Percentiles rank a stretch among this genome's conserved stretches.
phyloP scores from a whole-genome alignment of 345 rosid genomes.

The Physaria fendleri region DNA sequence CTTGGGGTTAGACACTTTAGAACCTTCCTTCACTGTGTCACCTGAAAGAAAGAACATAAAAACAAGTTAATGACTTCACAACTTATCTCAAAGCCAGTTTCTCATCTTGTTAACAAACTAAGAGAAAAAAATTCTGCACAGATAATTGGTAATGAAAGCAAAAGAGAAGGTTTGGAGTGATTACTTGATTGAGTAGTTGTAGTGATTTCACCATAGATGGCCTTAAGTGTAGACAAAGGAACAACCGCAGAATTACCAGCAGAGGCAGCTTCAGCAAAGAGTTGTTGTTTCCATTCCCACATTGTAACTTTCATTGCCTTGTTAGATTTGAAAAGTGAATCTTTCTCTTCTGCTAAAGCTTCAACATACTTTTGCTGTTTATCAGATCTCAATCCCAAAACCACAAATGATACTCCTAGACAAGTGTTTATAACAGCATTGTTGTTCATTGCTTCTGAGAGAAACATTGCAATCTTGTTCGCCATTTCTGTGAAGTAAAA shows the following conservation, averaged over 20 bases:
- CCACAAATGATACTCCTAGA: constrained; percentile 45
- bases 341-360: constrained; percentile 51
- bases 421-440: constrained; percentile 51
- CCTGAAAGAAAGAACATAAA: constrained; percentile 6
- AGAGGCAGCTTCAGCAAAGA: constrained; percentile 60
- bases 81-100: not conserved
- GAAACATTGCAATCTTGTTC: constrained; percentile 34
- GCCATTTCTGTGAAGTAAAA: constrained; percentile 20
- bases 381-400: constrained; percentile 50
- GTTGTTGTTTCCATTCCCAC: constrained; percentile 94
- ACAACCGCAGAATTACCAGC: constrained; percentile 42
- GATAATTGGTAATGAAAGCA: not conserved
- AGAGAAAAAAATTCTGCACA: not conserved
- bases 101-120: not conserved
- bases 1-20: constrained; percentile 15
- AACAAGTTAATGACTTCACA: not conserved
- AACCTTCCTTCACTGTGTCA: constrained; percentile 14
- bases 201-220: constrained; percentile 69
- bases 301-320: constrained; percentile 49
- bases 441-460: constrained; percentile 46
- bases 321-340: constrained; percentile 46
- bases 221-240: constrained; percentile 58
- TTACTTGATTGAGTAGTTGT: constrained; percentile 34
- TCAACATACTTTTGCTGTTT: constrained; percentile 55
- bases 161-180: not conserved